Percentiles rank a stretch among this genome's conserved stretches.
Evolutionary conservation across 345 rosid genomes (phyloP).

Genomic region (Aquilaria sinensis): DNA sequence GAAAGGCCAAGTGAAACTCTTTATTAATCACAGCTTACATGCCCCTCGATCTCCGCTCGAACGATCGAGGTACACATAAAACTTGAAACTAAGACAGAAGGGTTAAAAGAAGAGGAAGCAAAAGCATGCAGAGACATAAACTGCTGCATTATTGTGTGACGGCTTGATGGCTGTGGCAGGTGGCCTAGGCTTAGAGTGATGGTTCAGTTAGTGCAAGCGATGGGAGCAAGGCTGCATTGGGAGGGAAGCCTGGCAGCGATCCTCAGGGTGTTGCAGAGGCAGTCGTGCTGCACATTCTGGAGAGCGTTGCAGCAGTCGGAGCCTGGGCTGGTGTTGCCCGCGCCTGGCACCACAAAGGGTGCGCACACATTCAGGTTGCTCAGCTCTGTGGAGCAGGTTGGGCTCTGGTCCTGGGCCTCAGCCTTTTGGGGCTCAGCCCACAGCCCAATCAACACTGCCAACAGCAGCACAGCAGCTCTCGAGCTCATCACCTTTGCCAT

Average conservation of each 20-base stretch:
- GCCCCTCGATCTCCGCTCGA: no score
- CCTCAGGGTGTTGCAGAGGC: conserved; percentile 79
- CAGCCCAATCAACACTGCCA: conserved; percentile 21
- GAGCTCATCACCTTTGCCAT: no score
- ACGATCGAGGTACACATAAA: no score
- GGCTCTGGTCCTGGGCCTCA: conserved; percentile 20
- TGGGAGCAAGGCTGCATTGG: conserved; percentile 57
- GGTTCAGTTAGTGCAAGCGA: conserved; percentile 39
- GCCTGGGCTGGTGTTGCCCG: conserved; percentile 30
- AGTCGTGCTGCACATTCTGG: conserved; percentile 48
- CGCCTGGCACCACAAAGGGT: conserved; percentile 68
- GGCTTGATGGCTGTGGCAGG: no score
- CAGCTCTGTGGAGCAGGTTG: conserved; percentile 47
- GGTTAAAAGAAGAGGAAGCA: no score
- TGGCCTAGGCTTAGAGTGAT: no score
- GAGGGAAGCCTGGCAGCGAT: conserved; percentile 69
- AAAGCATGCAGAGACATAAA: no score
- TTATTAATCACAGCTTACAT: no score
- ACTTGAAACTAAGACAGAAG: no score
- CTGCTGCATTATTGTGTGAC: no score
- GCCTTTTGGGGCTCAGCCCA: conserved; percentile 22
- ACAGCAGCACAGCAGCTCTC: no score
- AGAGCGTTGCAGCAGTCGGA: conserved; percentile 59
- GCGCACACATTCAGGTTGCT: conserved; percentile 56
- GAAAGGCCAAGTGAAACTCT: no score